Evolutionary conservation across 192 early-diverging fungal species (phyloP), one percentile per base, ranked within the genome.

Genomic region (Linnemannia elongata): DNA sequence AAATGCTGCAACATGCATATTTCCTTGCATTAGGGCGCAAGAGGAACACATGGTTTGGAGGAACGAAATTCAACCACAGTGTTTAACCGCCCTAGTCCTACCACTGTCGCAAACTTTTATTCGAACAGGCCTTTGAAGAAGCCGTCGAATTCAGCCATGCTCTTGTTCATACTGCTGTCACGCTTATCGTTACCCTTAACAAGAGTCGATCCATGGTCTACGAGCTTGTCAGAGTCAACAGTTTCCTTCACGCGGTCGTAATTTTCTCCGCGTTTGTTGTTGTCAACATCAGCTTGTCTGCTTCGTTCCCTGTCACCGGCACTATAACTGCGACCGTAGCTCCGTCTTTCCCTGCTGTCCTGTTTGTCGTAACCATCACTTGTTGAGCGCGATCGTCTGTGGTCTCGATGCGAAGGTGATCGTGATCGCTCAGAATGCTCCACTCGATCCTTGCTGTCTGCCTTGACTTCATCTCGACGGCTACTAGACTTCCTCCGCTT

Each of bases 81-180:
- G 17, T 49, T 22, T 17, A 18, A 22, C 20, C 6, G 49, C 18
- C 49, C 20, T 52, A 18, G 60, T 33, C 60, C 30, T 66, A 66
- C 30, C 27, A 17, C 60, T 15, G 27, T 13, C 60, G 20, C 22
- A 35, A 39, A 2, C 27, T 42, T 68, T 69, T 68, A 78, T 35
- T 78, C 66, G 30, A 78, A 78, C 2, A 78, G 77, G 12, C 77
- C 77, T 10, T 49, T 70, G 45, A 78, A 78, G 41, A 78, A 33
- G 33, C 13, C 13, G 1, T 78, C 77, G 24, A 78, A 12, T 17
- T 78, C 74, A 4, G 24, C 45, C 13, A 18, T 27, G 72, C 8
- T 39, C 33, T 33, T 49, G 20, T n/a, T n/a, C n/a, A n/a, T n/a
- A n/a, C 18, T 5, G 49, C 17, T 52, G 30, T 66, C 60, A 12